Evolutionary conservation across 1,139 yeast genomes (phyloP), one percentile per base, ranked within the genome.

Genomic region (Taphrina pruni): DNA sequence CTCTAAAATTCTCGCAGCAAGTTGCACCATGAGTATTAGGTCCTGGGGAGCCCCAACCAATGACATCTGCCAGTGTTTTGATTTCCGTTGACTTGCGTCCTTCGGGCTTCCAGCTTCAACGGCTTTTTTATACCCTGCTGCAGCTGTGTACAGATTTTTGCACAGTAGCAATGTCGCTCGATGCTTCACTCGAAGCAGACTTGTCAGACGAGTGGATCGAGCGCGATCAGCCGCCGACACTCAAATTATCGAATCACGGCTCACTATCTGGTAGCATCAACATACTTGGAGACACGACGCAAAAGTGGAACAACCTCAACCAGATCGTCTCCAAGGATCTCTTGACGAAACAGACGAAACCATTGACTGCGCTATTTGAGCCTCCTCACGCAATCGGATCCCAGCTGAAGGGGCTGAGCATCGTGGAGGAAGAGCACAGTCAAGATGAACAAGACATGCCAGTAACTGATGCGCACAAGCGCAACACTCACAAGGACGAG

Each of bases 221-320:
- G 56, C 67, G 67, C 35, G 66, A 62, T 8, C 60, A 50, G 2
- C 67, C 67, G 8, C 67, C 67, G 20, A 64, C 67, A 8, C 39
- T 64, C 12, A 32, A 50, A 35, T 20, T 64, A 9, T 14, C 50
- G 5, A 39, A 26, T 32, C 38, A 48, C n/a, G 52, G 38, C 21
- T 64, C 67, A 7, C 61, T 64, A 32, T 64, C 67, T 9, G 67
- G 67, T 48, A 64, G 67, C 45, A 55, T 64, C 55, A 64, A 55
- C 55, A 57, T 64, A 1, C 57, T 64, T 14, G 48, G 56, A 21
- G 67, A 64, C 55, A 55, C 35, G 12, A 21, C 67, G 20, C 61
- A 45, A 43, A 64, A 64, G 8, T 64, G 67, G 67, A 36, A 21
- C 56, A 55, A 64, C 21, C 52, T 64, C 12, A 46, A 55, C 36